A percentile compares a stretch with the other conserved stretches of the same genome.
Evolutionary conservation across 768 basidiomycete genomes (phyloP).

Genomic region (Mycena polygramma): DNA sequence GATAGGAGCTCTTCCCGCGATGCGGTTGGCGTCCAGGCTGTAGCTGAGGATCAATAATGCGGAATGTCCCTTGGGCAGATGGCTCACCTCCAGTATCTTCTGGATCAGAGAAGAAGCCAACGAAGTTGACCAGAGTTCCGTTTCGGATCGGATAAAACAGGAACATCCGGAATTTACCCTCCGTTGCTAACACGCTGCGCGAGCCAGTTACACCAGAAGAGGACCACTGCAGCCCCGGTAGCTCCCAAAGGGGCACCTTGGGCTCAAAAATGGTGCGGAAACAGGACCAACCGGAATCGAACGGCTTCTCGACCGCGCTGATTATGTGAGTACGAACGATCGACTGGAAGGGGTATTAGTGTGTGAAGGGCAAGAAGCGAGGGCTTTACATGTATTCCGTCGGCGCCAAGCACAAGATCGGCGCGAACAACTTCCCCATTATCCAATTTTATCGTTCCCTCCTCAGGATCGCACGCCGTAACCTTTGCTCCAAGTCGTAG

Average conservation of each 20-base stretch:
- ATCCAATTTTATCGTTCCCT: background rate
- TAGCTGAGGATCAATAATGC: background rate
- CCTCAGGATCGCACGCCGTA: background rate
- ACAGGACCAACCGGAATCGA: background rate
- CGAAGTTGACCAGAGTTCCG: slow-evolving; percentile 18
- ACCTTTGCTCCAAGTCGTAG: background rate
- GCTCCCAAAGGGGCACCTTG: background rate
- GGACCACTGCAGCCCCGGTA: slow-evolving; percentile 9
- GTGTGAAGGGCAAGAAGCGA: background rate
- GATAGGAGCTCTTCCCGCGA: slow-evolving; percentile 12
- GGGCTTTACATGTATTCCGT: background rate
- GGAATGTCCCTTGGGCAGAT: background rate
- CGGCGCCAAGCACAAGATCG: background rate
- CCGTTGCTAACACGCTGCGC: background rate
- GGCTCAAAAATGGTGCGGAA: slow-evolving; percentile 14
- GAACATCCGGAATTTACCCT: slow-evolving; percentile 2
- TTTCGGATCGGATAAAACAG: slow-evolving; percentile 5
- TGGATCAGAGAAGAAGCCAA: slow-evolving; percentile 11
- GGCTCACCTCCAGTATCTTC: background rate
- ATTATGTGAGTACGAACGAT: background rate
- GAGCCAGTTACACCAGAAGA: slow-evolving; percentile 1
- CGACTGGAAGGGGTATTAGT: slow-evolving; percentile 2
- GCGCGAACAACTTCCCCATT: background rate
- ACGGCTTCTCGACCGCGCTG: background rate
- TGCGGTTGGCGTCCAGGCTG: slow-evolving; percentile 1